phyloP scores from a whole-genome alignment of 345 rosid genomes.

The Odontarrhena argentea region DNA sequence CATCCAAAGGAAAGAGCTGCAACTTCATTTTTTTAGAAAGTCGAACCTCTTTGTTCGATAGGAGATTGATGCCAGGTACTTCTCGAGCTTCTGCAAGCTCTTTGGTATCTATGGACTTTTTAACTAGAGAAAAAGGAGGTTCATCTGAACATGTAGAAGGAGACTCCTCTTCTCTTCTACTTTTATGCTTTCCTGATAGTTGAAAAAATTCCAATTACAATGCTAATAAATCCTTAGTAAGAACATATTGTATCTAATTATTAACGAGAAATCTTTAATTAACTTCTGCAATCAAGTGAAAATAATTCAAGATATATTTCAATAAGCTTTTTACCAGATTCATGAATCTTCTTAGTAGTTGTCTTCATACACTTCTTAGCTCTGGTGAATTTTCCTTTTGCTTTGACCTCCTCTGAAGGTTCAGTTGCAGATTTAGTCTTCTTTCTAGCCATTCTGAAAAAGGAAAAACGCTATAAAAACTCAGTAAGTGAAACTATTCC shows the following conservation, averaged over 20 bases:
- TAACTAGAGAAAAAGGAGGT: conserved; percentile 21
- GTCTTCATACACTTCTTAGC: conserved; percentile 34
- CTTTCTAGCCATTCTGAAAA: conserved; percentile 41
- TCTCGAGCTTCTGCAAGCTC: conserved; percentile 21
- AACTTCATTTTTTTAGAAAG: conserved; percentile 63
- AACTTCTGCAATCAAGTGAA: not conserved
- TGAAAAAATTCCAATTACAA: not conserved
- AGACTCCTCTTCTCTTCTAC: conserved; percentile 38
- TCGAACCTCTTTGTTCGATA: conserved; percentile 39
- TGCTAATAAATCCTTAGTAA: not conserved
- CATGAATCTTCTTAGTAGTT: conserved; percentile 8
- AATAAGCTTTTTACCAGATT: conserved; percentile 30
- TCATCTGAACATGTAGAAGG: conserved; percentile 30
- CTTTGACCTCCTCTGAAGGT: conserved; percentile 25
- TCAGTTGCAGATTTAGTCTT: conserved; percentile 26
- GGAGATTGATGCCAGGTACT: conserved; percentile 31
- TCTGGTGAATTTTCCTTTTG: conserved; percentile 29
- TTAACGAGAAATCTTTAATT: not conserved
- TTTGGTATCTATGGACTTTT: conserved; percentile 19
- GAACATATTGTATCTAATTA: conserved; percentile 7
- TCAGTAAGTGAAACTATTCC: not conserved
- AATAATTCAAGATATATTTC: not conserved
- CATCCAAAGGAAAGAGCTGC: conserved; percentile 88
- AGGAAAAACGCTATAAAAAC: not conserved
- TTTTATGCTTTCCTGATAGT: conserved; percentile 32